Evolutionary conservation across 768 basidiomycete species (phyloP), one percentile per base, ranked within the genome.

Genomic region (Cubamyces sp.): DNA sequence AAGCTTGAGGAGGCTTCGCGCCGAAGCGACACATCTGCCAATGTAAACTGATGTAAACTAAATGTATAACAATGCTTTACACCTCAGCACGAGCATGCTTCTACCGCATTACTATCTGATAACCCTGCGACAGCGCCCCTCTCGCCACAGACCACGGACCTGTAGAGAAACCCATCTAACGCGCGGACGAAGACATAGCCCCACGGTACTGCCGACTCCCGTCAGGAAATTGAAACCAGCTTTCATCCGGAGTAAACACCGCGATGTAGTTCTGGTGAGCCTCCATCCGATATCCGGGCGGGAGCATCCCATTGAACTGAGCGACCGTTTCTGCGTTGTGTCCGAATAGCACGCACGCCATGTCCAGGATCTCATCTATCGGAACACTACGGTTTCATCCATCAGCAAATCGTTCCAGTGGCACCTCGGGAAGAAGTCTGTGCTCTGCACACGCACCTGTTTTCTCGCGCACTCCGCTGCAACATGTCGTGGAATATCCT

Each of bases 201-300:
- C 50, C n/a, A n/a, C 43, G 50, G 25, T 5, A 15, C 3, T 30
- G 28, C 2, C 53, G 60, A 3, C 16, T n/a, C 7, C 53, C 40
- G 12, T 37, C 53, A 2, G 45, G 47, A 12, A 42, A 45, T 25
- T 47, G 34, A 5, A 37, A 49, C 60, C 60, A 61, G 0, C 60
- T 54, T 15, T 39, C 41, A 16, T 23, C 14, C 5, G 47, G 47
- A 18, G 28, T 43, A 21, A 61, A 55, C 16, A 61, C 54, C 25
- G 54, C 52, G 19, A 61, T 46, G 25, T 61, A 61, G 26, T 28
- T 25, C 41, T 6, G 8, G 53, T 34, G 40, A 2, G 60, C 48
- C 60, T 61, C 60, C 53, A 61, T 14, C 2, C 48, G 40, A 19
- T 49, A 61, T 25, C 60, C 60, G 2, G 60, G 53, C 9, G 60